Base-by-base conservation (phyloP, 129 eudicot genomes). In the Tagetes patula region DNA sequence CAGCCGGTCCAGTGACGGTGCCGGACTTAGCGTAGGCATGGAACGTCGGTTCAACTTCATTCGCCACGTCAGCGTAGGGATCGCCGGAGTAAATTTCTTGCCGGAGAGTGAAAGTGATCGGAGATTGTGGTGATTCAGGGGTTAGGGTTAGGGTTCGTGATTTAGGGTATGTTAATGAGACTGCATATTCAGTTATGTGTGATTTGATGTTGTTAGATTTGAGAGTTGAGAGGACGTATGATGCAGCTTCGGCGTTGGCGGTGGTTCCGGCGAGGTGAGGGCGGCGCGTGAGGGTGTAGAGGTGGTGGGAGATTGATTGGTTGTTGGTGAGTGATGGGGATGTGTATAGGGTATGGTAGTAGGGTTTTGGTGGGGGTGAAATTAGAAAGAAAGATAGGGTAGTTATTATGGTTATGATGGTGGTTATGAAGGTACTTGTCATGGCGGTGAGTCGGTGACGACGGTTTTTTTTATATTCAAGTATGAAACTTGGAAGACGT, bases 221-320 rank as follows among this genome's bases (percentile, higher is more conserved):
- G 49, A 92, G 86, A 58, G 85, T 92, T 70, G 96, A 81, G 14
- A 83, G 75, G 37, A 92, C 94, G 67, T 92, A 82, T 71, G 78
- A 61, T 20, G 96, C 97, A 0, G 93, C 93, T 67, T 70, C 91
- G 0, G 84, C 87, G 76, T 92, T 92, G 50, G 96, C 93, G 27
- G 73, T 71, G n/a, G 97, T 65, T 53, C 94, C 94, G 5, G 96
- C 96, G 20, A 82, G 84, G 73, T 89, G 97, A 10, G 97, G 97
- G 6, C 91, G 82, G 56, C 80, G 84, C 2, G 97, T 92, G 69
- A 92, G 94, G 46, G 64, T 82, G 75, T 77, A 82, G 70, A 92
- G 94, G 72, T 92, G 97, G 78, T 75, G 79, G 7, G 93, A 74
- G 45, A 92, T 80, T 3, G 96, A 84, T 34, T 71, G 74, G 65